Conservation (phyloP, 2,329 filamentous ascomycete genomes). For the Leptographium wingfieldii region DNA sequence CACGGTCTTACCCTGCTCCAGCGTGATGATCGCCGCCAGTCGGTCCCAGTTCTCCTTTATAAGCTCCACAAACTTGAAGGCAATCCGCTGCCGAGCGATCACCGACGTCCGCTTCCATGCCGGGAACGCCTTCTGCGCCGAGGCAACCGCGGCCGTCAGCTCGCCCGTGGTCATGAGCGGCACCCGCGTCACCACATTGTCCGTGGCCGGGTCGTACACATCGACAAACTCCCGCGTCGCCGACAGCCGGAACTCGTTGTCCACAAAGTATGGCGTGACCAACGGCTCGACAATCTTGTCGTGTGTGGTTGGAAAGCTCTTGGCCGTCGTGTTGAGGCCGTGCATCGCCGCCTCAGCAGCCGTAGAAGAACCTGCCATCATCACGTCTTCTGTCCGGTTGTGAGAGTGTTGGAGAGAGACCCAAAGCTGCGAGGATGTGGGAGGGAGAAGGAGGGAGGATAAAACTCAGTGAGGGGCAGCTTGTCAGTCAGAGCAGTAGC, state of each 20-base stretch:
- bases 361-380: neutral
- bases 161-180: constrained; percentile 72
- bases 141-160: constrained; percentile 63
- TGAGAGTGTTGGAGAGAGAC: neutral
- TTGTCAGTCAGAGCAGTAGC: neutral
- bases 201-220: constrained; percentile 68
- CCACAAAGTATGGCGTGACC: constrained; percentile 68
- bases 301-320: constrained; percentile 55
- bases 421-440: neutral
- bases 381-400: neutral
- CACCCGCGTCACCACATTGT: constrained; percentile 74
- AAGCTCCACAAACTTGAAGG: constrained; percentile 71
- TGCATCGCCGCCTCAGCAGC: neutral
- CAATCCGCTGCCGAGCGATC: constrained; percentile 64
- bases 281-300: constrained; percentile 53
- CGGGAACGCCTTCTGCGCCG: constrained; percentile 62
- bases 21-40: constrained; percentile 68
- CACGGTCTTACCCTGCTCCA: constrained; percentile 82
- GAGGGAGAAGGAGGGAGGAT: neutral
- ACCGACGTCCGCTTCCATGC: constrained; percentile 60
- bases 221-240: constrained; percentile 61
- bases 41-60: constrained; percentile 78
- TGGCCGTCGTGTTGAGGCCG: constrained; percentile 19
- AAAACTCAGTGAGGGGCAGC: neutral
- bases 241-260: constrained; percentile 64